Conservation (phyloP, 1,284 basidiomycete genomes). For the Pascua guehoae region DNA sequence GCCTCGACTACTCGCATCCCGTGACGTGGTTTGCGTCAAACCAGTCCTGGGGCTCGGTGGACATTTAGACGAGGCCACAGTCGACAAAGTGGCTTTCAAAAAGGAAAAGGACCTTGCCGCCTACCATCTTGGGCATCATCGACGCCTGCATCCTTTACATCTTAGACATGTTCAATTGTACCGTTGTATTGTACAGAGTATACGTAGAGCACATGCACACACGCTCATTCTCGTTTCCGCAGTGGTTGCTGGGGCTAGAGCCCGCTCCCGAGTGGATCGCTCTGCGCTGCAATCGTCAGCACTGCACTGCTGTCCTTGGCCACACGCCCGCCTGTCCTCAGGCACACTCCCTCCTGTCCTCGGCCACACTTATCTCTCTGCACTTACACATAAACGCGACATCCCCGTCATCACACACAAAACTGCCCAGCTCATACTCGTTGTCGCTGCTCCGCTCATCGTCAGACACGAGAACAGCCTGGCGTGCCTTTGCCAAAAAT, state of each 20-base stretch:
- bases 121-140: neutral
- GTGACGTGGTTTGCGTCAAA: slow-evolving; percentile 10
- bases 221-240: neutral
- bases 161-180: neutral
- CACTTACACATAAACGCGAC: slow-evolving; percentile 28
- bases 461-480: slow-evolving; percentile 39
- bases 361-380: no score
- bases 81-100: no score
- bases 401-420: slow-evolving; percentile 41
- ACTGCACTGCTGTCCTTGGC: no score
- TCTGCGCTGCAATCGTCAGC: slow-evolving; percentile 9
- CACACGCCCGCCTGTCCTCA: no score
- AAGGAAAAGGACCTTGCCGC: neutral
- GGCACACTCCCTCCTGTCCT: no score
- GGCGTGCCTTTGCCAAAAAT: slow-evolving; percentile 42
- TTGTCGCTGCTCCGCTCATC: slow-evolving; percentile 39
- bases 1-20: slow-evolving; percentile 32
- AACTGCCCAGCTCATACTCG: slow-evolving; percentile 44
- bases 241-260: neutral
- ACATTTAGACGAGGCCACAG: neutral
- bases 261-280: slow-evolving; percentile 10
- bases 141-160: neutral
- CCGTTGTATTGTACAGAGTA: neutral
- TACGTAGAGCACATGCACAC: neutral
- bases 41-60: slow-evolving; percentile 5